Evolutionary conservation across 441 rosid genomes (phyloP).

Genomic region (Arabidopsis lyrata): DNA sequence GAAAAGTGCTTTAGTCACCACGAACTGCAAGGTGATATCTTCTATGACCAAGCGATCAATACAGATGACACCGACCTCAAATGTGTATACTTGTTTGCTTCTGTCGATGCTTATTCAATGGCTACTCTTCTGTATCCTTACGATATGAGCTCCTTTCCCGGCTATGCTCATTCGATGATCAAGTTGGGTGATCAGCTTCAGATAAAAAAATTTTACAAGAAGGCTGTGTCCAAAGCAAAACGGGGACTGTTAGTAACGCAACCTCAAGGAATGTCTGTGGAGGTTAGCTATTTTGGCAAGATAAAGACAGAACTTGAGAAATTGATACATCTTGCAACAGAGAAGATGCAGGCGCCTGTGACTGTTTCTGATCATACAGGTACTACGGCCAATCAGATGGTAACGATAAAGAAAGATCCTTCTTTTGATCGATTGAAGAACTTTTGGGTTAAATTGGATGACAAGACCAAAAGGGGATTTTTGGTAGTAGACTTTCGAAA

Average conservation of each 20-base stretch:
- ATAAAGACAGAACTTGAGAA: background rate
- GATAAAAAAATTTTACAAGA: background rate
- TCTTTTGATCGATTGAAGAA: background rate
- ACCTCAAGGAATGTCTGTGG: background rate
- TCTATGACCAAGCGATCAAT: background rate
- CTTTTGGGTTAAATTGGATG: background rate
- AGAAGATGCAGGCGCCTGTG: background rate
- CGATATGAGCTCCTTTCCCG: background rate
- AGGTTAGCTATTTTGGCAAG: background rate
- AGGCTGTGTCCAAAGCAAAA: background rate
- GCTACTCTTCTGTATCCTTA: background rate
- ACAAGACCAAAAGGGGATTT: background rate
- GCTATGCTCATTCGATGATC: background rate
- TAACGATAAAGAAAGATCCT: background rate
- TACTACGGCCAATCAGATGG: background rate
- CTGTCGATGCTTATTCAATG: background rate
- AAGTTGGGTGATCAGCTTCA: background rate
- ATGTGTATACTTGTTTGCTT: background rate
- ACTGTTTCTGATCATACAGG: background rate
- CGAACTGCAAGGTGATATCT: constrained; percentile 9
- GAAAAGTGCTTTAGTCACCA: background rate
- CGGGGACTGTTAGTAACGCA: background rate
- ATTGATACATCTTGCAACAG: background rate
- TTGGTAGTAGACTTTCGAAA: background rate
- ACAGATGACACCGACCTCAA: background rate